Conservation (phyloP, 495 filamentous ascomycete genomes). For the Thermothielavioides terrestris region DNA sequence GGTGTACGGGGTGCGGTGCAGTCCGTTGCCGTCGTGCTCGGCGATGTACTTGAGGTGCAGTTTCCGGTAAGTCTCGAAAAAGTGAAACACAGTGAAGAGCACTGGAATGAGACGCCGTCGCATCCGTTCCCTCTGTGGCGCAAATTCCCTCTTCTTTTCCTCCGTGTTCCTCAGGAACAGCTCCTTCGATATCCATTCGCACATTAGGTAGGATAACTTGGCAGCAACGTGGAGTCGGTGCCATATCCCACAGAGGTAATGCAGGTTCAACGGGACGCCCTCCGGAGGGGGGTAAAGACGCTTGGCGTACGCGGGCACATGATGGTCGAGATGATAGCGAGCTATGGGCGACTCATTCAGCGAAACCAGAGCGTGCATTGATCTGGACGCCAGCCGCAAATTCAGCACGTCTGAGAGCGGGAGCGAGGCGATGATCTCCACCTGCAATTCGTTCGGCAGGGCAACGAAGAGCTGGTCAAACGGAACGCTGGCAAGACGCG, state of each 20-base stretch:
- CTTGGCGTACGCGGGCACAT: slow-evolving; percentile 44
- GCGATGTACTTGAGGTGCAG: slow-evolving; percentile 45
- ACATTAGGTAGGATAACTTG: slow-evolving; percentile 46
- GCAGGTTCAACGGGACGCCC: slow-evolving; percentile 37
- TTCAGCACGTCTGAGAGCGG: slow-evolving; percentile 46
- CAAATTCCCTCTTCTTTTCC: slow-evolving; percentile 41
- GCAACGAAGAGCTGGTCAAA: slow-evolving; percentile 44
- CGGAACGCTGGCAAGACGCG: slow-evolving; percentile 18
- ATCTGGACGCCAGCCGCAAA: slow-evolving; percentile 44
- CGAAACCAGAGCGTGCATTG: slow-evolving; percentile 46
- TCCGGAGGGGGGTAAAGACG: slow-evolving; percentile 43
- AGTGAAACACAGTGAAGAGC: slow-evolving; percentile 50
- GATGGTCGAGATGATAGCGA: slow-evolving; percentile 47
- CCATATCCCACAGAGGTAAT: slow-evolving; percentile 51
- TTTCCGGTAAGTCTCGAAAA: slow-evolving; percentile 49
- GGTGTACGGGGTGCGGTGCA: slow-evolving; percentile 33
- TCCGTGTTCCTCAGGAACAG: slow-evolving; percentile 45
- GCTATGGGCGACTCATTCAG: slow-evolving; percentile 47
- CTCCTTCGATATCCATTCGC: slow-evolving; percentile 48
- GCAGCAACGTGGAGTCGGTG: slow-evolving; percentile 48
- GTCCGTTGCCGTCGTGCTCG: slow-evolving; percentile 32
- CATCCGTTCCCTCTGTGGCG: slow-evolving; percentile 47
- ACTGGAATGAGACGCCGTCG: slow-evolving; percentile 46
- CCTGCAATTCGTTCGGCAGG: slow-evolving; percentile 47
- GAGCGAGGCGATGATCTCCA: slow-evolving; percentile 47